Conservation (phyloP, 345 rosid species). For the Hypericum androsaemum region DNA sequence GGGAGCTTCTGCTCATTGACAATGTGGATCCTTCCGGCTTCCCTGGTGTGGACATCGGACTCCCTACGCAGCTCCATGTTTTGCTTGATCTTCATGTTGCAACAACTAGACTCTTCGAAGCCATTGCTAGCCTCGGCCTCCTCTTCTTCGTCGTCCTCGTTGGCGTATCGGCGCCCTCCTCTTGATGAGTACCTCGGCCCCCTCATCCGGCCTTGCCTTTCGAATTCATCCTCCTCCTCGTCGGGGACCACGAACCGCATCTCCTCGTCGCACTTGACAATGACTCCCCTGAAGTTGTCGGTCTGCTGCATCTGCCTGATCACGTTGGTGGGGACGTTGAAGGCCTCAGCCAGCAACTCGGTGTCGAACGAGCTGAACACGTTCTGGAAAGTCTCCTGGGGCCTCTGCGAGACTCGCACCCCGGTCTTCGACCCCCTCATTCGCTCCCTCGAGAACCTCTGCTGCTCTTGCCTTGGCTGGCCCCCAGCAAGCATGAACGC, state of each 20-base stretch:
- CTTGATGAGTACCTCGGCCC: neutral
- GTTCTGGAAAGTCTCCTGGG: conserved; percentile 10
- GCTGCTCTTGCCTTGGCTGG: conserved; percentile 4
- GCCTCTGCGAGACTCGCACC: neutral
- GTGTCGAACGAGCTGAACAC: conserved; percentile 21
- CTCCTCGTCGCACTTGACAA: conserved; percentile 11
- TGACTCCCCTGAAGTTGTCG: conserved; percentile 15
- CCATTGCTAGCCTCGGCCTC: conserved; percentile 12
- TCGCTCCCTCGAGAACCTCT: neutral
- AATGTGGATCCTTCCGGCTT: conserved; percentile 23
- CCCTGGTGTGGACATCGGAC: conserved; percentile 21
- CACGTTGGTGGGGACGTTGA: conserved; percentile 12
- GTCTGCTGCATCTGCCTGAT: conserved; percentile 9
- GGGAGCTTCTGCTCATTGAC: conserved; percentile 25
- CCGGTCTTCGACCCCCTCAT: neutral
- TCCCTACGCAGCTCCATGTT: conserved; percentile 19
- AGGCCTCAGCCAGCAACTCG: conserved; percentile 23
- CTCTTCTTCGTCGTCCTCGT: conserved; percentile 7
- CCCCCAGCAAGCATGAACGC: conserved; percentile 25
- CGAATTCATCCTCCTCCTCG: neutral
- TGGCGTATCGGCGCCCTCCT: conserved; percentile 5
- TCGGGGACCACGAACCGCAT: conserved; percentile 5
- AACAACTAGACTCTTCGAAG: conserved; percentile 20
- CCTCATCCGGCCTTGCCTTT: neutral
- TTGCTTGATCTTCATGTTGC: conserved; percentile 24